A percentile compares a stretch with the other conserved stretches of the same genome.
phyloP scores from a whole-genome alignment of 1,284 basidiomycete species.

The Meira miltonrushii region DNA sequence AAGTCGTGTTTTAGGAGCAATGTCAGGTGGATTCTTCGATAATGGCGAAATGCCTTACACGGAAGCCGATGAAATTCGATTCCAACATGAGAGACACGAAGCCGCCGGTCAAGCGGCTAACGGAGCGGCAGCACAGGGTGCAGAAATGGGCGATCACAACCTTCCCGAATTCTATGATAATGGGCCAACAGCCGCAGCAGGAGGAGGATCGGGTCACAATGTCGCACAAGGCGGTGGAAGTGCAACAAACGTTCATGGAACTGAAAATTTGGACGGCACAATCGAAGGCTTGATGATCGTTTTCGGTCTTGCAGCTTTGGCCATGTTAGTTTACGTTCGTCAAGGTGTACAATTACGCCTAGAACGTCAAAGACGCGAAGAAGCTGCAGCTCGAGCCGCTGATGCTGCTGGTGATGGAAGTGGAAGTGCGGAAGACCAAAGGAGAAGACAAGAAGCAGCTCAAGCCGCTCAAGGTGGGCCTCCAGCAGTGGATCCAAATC shows the following conservation, averaged over 20 bases:
- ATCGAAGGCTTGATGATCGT: conserved; percentile 38
- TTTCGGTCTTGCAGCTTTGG: conserved; percentile 33
- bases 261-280: conserved; percentile 30
- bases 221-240: conserved; percentile 9
- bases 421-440: neutral
- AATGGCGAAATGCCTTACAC: conserved; percentile 23
- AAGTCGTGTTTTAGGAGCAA: neutral
- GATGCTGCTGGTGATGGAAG: conserved; percentile 3
- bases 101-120: neutral
- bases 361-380: conserved; percentile 25
- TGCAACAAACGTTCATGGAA: conserved; percentile 20
- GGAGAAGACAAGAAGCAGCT: neutral
- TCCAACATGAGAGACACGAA: neutral
- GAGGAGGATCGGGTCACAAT: neutral
- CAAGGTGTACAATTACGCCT: conserved; percentile 35
- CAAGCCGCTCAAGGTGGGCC: neutral
- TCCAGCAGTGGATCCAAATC: conserved; percentile 4
- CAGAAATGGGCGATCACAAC: conserved; percentile 13
- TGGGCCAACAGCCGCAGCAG: neutral
- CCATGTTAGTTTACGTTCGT: conserved; percentile 31
- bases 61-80: conserved; percentile 32
- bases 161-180: conserved; percentile 13
- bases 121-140: neutral
- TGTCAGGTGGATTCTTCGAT: neutral
- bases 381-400: neutral